Evolutionary conservation across 148 eudicot genomes (phyloP).

Genomic region (Polygonum maritimum): DNA sequence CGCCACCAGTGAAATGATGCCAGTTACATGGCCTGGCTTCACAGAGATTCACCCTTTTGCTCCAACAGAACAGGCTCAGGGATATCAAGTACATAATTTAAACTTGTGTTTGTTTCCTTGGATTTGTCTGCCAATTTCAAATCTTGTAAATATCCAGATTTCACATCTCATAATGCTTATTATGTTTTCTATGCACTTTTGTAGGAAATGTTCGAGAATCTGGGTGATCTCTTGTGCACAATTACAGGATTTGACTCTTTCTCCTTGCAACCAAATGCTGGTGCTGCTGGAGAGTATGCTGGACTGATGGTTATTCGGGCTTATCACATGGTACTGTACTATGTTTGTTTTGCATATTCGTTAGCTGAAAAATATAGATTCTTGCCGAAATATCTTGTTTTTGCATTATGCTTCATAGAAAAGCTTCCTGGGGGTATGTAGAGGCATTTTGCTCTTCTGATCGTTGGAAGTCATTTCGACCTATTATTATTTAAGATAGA

Average conservation of each 20-base stretch:
- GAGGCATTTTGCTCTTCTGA: not conserved
- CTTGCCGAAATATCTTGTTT: not conserved
- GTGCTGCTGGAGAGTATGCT: conserved; percentile 98
- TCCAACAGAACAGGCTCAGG: conserved; percentile 79
- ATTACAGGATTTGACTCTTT: conserved; percentile 94
- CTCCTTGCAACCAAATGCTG: conserved; percentile 98
- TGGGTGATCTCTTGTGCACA: conserved; percentile 79
- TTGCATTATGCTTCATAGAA: not conserved
- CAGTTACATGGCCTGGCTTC: conserved; percentile 89
- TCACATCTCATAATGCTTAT: not conserved
- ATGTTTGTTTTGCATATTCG: not conserved
- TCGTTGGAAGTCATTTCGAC: not conserved
- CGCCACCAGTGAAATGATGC: conserved; percentile 99
- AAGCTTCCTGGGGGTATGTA: not conserved
- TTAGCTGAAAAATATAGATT: not conserved
- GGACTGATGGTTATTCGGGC: conserved; percentile 99
- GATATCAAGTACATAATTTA: conserved; percentile 58
- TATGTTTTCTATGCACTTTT: not conserved
- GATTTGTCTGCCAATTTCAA: not conserved
- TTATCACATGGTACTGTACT: conserved; percentile 60
- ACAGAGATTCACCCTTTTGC: conserved; percentile 88
- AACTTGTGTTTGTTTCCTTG: not conserved
- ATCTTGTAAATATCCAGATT: conserved; percentile 1
- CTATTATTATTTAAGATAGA: not conserved
- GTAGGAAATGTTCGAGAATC: conserved; percentile 85